phyloP scores from a whole-genome alignment of 805 yeast genomes.

The Metschnikowia aberdeeniae region DNA sequence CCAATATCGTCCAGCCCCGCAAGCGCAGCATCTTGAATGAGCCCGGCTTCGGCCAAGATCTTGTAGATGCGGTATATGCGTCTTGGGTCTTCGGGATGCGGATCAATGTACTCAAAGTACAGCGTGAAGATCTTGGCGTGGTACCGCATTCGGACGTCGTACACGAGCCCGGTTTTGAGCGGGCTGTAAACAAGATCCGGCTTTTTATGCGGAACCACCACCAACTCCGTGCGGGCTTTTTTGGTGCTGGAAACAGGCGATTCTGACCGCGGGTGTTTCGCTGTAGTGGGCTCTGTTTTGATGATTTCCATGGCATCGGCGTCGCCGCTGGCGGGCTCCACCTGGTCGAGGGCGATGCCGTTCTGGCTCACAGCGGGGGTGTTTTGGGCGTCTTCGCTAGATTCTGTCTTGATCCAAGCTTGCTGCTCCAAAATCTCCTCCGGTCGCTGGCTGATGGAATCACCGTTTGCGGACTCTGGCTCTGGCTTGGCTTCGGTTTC shows the following conservation, averaged over 20 bases:
- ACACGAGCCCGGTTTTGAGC: conserved; percentile 87
- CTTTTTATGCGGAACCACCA: conserved; percentile 52
- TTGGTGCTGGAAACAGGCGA: neutral
- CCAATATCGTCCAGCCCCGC: conserved; percentile 76
- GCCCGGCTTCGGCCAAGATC: conserved; percentile 89
- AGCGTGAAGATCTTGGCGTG: conserved; percentile 93
- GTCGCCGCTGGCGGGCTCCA: neutral
- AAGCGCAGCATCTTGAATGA: conserved; percentile 73
- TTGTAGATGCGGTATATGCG: conserved; percentile 92
- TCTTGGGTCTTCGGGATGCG: conserved; percentile 98
- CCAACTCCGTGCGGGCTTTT: conserved; percentile 12
- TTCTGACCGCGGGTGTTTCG: neutral
- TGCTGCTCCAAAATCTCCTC: no score
- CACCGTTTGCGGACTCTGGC: no score
- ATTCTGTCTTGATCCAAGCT: no score
- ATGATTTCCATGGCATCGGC: neutral
- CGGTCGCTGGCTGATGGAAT: no score
- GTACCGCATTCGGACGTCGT: conserved; percentile 96
- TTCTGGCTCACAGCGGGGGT: neutral
- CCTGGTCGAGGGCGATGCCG: neutral
- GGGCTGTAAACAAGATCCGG: conserved; percentile 72
- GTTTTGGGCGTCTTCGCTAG: neutral
- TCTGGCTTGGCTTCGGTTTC: no score
- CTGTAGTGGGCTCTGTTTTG: neutral
- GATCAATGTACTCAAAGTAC: conserved; percentile 91